A percentile compares a stretch with the other conserved stretches of the same genome.
phyloP scores from a whole-genome alignment of 2,329 filamentous ascomycete species.

The Botryotinia convoluta region DNA sequence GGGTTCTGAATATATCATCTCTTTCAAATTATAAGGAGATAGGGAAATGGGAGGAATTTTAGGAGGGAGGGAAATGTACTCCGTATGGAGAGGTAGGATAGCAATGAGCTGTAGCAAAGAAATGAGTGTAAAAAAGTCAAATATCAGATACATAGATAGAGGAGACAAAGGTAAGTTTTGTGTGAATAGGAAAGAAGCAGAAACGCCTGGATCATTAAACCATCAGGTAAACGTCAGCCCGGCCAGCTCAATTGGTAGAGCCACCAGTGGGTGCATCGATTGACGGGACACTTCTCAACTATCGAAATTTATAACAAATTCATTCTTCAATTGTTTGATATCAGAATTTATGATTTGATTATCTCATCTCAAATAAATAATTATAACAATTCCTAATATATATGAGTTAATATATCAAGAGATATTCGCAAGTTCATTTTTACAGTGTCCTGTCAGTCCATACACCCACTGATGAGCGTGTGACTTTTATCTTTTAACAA shows the following conservation, averaged over 20 bases:
- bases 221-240: slow-evolving; percentile 19
- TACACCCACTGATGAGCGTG: too few species aligned
- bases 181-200: neutral
- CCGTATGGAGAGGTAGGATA: neutral
- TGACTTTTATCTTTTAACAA: slow-evolving; percentile 29
- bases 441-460: too few species aligned
- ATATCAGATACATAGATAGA: neutral
- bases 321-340: too few species aligned
- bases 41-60: neutral
- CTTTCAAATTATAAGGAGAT: accelerated
- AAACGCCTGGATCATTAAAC: neutral
- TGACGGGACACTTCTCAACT: too few species aligned
- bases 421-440: too few species aligned
- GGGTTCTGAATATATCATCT: accelerated
- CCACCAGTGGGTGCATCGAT: too few species aligned
- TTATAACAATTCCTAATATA: too few species aligned
- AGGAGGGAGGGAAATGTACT: neutral
- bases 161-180: neutral
- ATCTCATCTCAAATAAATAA: too few species aligned
- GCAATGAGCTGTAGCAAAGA: neutral
- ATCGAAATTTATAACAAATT: too few species aligned
- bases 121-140: neutral
- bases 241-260: slow-evolving; percentile 38
- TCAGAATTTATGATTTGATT: too few species aligned
- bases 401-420: too few species aligned